phyloP scores from a whole-genome alignment of 2,329 filamentous ascomycete genomes.

The Aspergillus costaricaensis region DNA sequence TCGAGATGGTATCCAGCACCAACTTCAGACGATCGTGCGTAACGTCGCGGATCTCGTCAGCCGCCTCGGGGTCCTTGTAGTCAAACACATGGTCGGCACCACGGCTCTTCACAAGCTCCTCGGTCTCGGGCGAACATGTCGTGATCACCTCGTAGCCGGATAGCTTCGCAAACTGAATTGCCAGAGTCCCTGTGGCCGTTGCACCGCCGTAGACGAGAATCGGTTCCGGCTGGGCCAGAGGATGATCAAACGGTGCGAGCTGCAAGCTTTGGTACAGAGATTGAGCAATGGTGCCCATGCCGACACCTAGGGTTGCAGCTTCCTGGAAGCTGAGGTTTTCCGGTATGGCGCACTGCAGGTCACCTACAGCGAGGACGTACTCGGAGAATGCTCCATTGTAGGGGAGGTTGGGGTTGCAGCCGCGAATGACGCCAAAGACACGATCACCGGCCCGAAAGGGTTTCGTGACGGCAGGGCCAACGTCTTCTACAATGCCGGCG shows the following conservation, averaged over 20 bases:
- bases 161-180: conserved; percentile 43
- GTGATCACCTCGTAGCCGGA: conserved; percentile 34
- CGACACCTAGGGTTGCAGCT: conserved; percentile 55
- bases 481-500: conserved; percentile 10
- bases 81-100: conserved; percentile 39
- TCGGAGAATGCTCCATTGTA: conserved; percentile 55
- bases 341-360: conserved; percentile 50
- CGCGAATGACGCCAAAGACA: conserved; percentile 47
- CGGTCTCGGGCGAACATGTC: conserved; percentile 36
- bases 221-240: conserved; percentile 18
- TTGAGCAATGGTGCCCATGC: conserved; percentile 55
- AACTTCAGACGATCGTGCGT: conserved; percentile 35
- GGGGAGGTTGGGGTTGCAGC: neutral
- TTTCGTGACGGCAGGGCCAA: conserved; percentile 52
- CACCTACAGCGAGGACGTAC: conserved; percentile 54
- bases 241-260: conserved; percentile 29
- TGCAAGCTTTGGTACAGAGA: conserved; percentile 36
- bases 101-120: conserved; percentile 32
- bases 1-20: conserved; percentile 38
- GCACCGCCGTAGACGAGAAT: conserved; percentile 46
- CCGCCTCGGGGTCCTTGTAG: conserved; percentile 26
- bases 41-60: conserved; percentile 31
- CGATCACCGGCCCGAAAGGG: conserved; percentile 54
- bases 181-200: conserved; percentile 39
- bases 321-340: conserved; percentile 53